These are phyloP conservation scores for Phylloboletellus chloephorus DNA, from an alignment of 1,284 basidiomycete genomes.

Conservation along the genomic window DNA sequence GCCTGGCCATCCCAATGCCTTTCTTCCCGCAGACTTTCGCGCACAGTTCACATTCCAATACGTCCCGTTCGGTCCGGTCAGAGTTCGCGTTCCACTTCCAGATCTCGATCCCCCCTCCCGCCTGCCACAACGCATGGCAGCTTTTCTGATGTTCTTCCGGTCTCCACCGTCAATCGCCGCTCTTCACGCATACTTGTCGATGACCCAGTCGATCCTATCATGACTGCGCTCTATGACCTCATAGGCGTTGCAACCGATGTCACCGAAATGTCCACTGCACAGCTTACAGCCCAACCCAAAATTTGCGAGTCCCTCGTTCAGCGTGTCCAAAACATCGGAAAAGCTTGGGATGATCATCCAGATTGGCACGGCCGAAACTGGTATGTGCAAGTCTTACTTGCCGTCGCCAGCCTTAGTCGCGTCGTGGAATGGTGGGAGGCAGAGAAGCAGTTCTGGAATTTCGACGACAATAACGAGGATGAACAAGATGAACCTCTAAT, in stretches of 20 bases:
- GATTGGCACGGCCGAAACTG: conserved; percentile 98
- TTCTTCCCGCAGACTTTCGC: conserved; percentile 69
- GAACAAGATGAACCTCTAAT: conserved; percentile 85
- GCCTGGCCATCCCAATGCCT: conserved; percentile 54
- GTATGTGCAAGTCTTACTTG: conserved; percentile 96
- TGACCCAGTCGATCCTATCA: conserved; percentile 83
- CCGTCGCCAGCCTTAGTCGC: conserved; percentile 93
- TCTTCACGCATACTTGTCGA: conserved; percentile 71
- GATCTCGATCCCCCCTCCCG: conserved; percentile 91
- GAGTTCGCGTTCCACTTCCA: conserved; percentile 92
- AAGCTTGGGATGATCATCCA: conserved; percentile 94
- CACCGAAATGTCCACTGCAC: conserved; percentile 81
- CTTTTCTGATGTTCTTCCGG: conserved; percentile 52
- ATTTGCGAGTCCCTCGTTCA: conserved; percentile 84
- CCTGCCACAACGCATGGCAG: conserved; percentile 59
- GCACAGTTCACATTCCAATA: conserved; percentile 71
- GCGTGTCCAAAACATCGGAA: conserved; percentile 86
- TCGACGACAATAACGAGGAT: conserved; percentile 89
- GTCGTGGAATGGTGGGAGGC: conserved; percentile 99
- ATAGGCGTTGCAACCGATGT: conserved; percentile 95
- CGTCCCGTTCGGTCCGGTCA: conserved; percentile 66
- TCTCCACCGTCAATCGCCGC: conserved; percentile 57
- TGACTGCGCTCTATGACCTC: conserved; percentile 87
- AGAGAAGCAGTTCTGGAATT: conserved; percentile 99
- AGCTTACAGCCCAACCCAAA: conserved; percentile 82